Conservation (phyloP, 805 yeast species). For the Lipomyces yamadae region DNA sequence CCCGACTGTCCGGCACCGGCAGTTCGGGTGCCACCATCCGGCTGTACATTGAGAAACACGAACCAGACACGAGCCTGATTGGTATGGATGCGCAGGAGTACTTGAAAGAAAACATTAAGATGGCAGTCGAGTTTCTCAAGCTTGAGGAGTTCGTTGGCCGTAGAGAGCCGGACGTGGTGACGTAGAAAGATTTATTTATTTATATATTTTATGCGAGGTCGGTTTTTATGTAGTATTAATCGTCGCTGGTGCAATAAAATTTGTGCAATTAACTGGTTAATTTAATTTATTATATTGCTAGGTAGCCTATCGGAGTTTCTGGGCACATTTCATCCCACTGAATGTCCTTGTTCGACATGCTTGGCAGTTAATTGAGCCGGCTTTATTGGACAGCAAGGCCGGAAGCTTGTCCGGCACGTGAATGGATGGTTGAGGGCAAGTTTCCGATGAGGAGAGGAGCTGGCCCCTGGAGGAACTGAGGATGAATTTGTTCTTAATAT, state of each 20-base stretch:
- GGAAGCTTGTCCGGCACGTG: too few relatives aligned
- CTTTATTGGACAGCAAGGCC: too few relatives aligned
- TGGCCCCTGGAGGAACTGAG: too few relatives aligned
- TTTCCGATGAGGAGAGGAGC: too few relatives aligned
- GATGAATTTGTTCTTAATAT: too few relatives aligned
- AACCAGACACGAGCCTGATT: constrained; percentile 59
- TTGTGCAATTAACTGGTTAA: background rate
- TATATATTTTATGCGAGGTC: background rate
- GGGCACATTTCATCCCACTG: too few relatives aligned
- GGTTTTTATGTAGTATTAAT: background rate
- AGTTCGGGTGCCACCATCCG: constrained; percentile 97
- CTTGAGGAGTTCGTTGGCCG: constrained; percentile 77
- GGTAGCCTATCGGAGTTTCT: too few relatives aligned
- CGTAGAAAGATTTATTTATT: constrained; percentile 49
- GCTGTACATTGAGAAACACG: constrained; percentile 84
- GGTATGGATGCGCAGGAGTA: constrained; percentile 64
- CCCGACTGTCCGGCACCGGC: constrained; percentile 95
- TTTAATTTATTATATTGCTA: too few relatives aligned
- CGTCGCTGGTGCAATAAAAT: background rate
- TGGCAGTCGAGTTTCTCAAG: constrained; percentile 69
- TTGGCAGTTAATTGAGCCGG: too few relatives aligned
- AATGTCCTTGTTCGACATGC: too few relatives aligned
- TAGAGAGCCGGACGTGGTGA: constrained; percentile 86
- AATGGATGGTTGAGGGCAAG: too few relatives aligned
- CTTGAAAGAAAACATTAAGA: constrained; percentile 63